Base-by-base conservation (phyloP, 352 stramenopile genomes). In the Globisporangium mamillatum region DNA sequence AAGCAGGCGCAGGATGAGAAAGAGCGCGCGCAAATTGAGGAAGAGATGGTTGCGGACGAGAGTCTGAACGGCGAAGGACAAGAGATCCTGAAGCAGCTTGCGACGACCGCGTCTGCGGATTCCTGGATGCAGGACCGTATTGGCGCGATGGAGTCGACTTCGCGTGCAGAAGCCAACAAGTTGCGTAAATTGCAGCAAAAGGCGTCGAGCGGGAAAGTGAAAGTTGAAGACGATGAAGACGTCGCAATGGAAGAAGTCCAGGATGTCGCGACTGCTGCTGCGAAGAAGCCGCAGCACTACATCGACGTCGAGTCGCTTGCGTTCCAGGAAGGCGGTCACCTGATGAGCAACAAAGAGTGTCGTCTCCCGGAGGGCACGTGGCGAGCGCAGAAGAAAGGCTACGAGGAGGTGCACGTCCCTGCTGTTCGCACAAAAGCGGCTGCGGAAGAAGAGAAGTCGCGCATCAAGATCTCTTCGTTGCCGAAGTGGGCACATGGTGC, bases 401-500 rank as follows among this genome's bases (percentile, higher is more conserved):
- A 94, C 56, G 98, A 99, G 85, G 98, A 99, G 79, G 96, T 99
- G 0, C 98, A 99, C 75, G 97, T 99, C 34, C 98, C 98, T n/a
- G 97, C 98, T 6, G 83, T 98, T n/a, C 83, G 86, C 14, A 90
- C 89, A 0, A 92, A 92, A 60, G 79, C 84, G 56, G 80, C 88
- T 1, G 81, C 79, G 2, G 79, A 74, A 27, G 87, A 96, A 77
- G 86, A 94, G 58, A 89, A 89, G 63, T 76, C 81, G 38, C 82
- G 85, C 0, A 94, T 94, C 63, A 89, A 91, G 53, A 98, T 99
- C 63, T 77, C 77, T 4, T 90, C 95, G 8, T 79, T 99, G 27
- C 98, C 98, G 0, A 81, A 87, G 36, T 99, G 98, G 97, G 94
- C 95, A 3, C 97, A 98, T 50, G 76, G 82, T 27, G 97, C 95